Base-by-base conservation (phyloP, 1,139 yeast species). In the Yamadazyma diospyri region DNA sequence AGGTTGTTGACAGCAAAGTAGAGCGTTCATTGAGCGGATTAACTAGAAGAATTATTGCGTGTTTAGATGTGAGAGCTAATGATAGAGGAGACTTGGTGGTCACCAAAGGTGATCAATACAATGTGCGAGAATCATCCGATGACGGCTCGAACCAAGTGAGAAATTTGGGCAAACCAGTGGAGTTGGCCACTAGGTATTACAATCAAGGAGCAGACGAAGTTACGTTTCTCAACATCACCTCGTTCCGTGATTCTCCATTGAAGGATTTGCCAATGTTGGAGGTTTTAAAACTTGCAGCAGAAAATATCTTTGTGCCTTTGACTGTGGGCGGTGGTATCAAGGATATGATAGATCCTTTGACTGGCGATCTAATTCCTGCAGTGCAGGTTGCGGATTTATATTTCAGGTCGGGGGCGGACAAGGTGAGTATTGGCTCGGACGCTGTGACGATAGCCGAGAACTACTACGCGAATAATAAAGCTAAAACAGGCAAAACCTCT, bases 241-340 rank as follows among this genome's bases (percentile, higher is more conserved):
- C 97, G 3, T 92, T 92, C 64, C 74, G 97, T 54, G 87, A 89
- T 57, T 85, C 95, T 13, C 98, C 98, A 2, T 59, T 89, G 32
- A 77, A 73, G 42, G 98, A 92, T 54, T 78, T 89, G 34, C 98
- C 98, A 18, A 92, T 92, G 98, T 67, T 92, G 37, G 86, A 88
- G 50, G 97, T 92, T 2, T 69, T 92, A 46, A 77, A 74, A 41
- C 66, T 69, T 39, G 85, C 97, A 0, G 94, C 96, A 7, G 83
- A 84, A 57, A 81, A 94, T 0, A 85, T 92, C 31, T 92, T 92
- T 61, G 98, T 92, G 10, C 98, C 98, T 4, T 69, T 92, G 43
- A 92, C 98, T 0, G 96, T 92, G 27, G 98, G 98, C 27, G 98
- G 98, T 34, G 98, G 98, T 32, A 92, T 92, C 43, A 81, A 86